Evolutionary conservation across 768 basidiomycete species (phyloP), one percentile per base, ranked within the genome.

Genomic region (Naganishia antarctica): DNA sequence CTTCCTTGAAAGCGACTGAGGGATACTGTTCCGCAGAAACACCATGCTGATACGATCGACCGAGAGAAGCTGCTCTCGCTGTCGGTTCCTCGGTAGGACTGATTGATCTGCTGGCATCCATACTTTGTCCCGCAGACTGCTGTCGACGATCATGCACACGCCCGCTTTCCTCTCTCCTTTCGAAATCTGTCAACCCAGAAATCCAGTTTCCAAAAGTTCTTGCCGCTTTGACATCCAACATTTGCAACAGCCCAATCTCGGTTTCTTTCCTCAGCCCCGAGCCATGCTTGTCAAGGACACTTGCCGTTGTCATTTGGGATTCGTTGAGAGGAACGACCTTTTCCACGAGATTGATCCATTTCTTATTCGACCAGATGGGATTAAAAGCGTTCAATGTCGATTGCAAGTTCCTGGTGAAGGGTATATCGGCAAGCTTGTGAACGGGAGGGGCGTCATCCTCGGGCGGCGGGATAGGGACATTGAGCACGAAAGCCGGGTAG

Each of bases 131-230:
- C 8, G 34, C 7, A 37, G 34, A 37, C 34, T 44, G 46, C 25
- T 28, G 32, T 6, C 6, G 2, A 18, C 18, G 26, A 3, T 25
- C 31, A 21, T 5, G 26, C 25, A 34, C 15, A 18, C 43, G n/a
- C 25, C 32, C 43, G 18, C 6, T 18, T 40, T 62, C 45, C 45
- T 49, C 34, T n/a, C 11, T 23, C n/a, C 34, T 25, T 47, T 64
- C 63, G 31, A 64, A 64, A 46, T 64, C 63, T n/a, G 34, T 72
- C 15, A 68, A 66, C 15, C 71, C 74, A 26, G 64, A 67, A 21
- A 73, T 61, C 75, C 75, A 76, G 43, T 73, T 68, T 13, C 73
- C 71, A 37, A 76, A 61, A 18, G 59, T 49, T 50, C 71, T 60
- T 26, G 73, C 72, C 16, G 57, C 66, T 32, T 70, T 50, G 11